Evolutionary conservation across 768 basidiomycete species (phyloP).

Genomic region (Amyloporia xantha): DNA sequence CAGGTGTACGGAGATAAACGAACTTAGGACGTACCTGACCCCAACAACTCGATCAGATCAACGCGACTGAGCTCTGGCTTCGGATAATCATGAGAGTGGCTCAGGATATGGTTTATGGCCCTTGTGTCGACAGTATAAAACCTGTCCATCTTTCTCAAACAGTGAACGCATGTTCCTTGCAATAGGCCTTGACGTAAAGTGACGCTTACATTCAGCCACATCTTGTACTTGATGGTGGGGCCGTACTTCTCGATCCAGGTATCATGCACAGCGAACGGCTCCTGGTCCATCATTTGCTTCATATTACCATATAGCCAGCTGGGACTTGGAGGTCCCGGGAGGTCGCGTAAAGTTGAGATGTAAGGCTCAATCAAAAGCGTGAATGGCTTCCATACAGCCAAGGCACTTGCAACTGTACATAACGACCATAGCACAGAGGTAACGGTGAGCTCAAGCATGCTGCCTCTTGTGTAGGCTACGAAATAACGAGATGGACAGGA

Average conservation of each 20-base stretch:
- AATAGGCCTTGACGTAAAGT: neutral
- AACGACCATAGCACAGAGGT: too few species aligned
- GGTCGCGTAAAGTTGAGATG: too few species aligned
- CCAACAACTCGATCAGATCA: constrained; percentile 35
- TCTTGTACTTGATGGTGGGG: constrained; percentile 7
- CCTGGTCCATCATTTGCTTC: constrained; percentile 36
- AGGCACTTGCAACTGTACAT: too few species aligned
- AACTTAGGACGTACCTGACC: constrained; percentile 23
- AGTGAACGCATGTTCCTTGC: neutral
- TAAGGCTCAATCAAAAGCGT: too few species aligned
- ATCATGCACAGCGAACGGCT: constrained; percentile 27
- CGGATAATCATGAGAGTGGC: constrained; percentile 47
- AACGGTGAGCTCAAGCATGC: too few species aligned
- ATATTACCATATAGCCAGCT: constrained; percentile 42
- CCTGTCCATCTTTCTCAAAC: constrained; percentile 3
- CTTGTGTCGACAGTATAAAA: constrained; percentile 40
- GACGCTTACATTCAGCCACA: constrained; percentile 7
- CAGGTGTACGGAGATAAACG: neutral
- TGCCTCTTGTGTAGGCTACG: too few species aligned
- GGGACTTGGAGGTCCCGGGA: too few species aligned
- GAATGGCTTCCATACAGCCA: too few species aligned
- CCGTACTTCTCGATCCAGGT: too few species aligned
- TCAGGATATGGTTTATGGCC: constrained; percentile 59
- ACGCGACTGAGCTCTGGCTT: constrained; percentile 41
- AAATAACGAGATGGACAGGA: too few species aligned